These are phyloP conservation scores for Irpex sp. DNA, from an alignment of 1,284 basidiomycete genomes.

Conservation along the genomic window DNA sequence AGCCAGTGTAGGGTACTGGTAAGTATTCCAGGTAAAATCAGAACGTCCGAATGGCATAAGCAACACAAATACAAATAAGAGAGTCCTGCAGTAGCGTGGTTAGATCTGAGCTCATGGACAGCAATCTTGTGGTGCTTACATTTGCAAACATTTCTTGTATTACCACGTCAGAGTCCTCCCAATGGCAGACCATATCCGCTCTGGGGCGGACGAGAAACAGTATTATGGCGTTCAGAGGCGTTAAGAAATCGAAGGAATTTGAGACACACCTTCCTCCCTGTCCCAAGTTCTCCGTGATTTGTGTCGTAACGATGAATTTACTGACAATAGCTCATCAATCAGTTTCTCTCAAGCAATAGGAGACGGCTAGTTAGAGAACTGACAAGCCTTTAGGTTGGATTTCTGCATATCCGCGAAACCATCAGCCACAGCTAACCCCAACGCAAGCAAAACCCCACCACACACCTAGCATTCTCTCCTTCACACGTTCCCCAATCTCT, in stretches of 20 bases:
- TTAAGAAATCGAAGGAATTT: slow-evolving; percentile 7
- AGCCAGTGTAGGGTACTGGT: background rate
- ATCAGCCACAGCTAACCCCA: slow-evolving; percentile 11
- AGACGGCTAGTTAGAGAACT: slow-evolving; percentile 30
- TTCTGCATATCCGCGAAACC: slow-evolving; percentile 32
- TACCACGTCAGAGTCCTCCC: slow-evolving; percentile 70
- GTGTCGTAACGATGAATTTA: slow-evolving; percentile 80
- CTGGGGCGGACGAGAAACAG: slow-evolving; percentile 19
- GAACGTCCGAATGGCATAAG: slow-evolving; percentile 59
- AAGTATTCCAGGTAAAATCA: slow-evolving; percentile 25
- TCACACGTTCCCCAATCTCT: slow-evolving; percentile 77
- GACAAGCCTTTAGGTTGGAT: slow-evolving; percentile 78
- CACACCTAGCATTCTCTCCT: slow-evolving; percentile 70
- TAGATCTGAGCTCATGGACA: slow-evolving; percentile 12
- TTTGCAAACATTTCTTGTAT: slow-evolving; percentile 69
- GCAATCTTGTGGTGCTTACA: slow-evolving; percentile 35
- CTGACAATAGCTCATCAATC: slow-evolving; percentile 31
- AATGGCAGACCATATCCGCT: slow-evolving; percentile 67
- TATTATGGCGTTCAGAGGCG: slow-evolving; percentile 6
- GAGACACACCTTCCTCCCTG: slow-evolving; percentile 70
- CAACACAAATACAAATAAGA: slow-evolving; percentile 73
- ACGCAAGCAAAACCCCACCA: background rate
- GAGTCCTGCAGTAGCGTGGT: slow-evolving; percentile 48
- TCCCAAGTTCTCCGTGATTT: slow-evolving; percentile 76
- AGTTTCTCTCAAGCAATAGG: background rate